phyloP scores from a whole-genome alignment of 2,329 filamentous ascomycete genomes.

The Alternaria burnsii region DNA sequence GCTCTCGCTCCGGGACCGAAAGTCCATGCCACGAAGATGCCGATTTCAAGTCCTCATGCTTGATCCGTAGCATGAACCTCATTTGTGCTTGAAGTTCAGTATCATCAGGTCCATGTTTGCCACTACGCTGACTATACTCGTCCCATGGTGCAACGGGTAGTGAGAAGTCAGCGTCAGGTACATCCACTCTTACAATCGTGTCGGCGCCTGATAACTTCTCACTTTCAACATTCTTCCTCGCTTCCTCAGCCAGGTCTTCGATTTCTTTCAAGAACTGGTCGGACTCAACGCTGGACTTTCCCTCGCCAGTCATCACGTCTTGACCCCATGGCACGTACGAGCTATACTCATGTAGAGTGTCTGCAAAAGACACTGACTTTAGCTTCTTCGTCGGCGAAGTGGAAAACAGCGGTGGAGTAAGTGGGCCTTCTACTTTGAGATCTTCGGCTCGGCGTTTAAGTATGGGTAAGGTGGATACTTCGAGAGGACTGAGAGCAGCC shows the following conservation, averaged over 20 bases:
- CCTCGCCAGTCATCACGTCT: slow-evolving; percentile 27
- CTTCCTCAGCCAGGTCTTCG: slow-evolving; percentile 48
- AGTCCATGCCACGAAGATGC: slow-evolving; percentile 53
- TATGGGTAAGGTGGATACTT: slow-evolving; percentile 25
- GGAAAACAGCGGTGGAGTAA: slow-evolving; percentile 53
- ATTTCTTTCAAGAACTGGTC: slow-evolving; percentile 48
- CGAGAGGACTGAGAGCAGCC: slow-evolving; percentile 27
- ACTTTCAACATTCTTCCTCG: slow-evolving; percentile 48
- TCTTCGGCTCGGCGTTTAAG: slow-evolving; percentile 48
- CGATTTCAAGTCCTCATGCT: slow-evolving; percentile 41
- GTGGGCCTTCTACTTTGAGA: slow-evolving; percentile 57
- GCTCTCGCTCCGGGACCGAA: slow-evolving; percentile 49
- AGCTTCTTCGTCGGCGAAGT: slow-evolving; percentile 51
- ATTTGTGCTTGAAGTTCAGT: slow-evolving; percentile 44
- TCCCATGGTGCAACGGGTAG: slow-evolving; percentile 59
- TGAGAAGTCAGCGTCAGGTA: slow-evolving; percentile 58
- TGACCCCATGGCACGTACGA: slow-evolving; percentile 37
- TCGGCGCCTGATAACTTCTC: slow-evolving; percentile 59
- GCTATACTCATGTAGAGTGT: slow-evolving; percentile 48
- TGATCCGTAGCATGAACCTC: slow-evolving; percentile 47
- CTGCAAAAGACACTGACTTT: slow-evolving; percentile 53
- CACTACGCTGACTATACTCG: slow-evolving; percentile 30
- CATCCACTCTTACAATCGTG: slow-evolving; percentile 58
- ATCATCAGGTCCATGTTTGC: slow-evolving; percentile 8
- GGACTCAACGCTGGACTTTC: slow-evolving; percentile 24